phyloP scores from a whole-genome alignment of 2,329 filamentous ascomycete species.

The Aspergillus thermomutatus region DNA sequence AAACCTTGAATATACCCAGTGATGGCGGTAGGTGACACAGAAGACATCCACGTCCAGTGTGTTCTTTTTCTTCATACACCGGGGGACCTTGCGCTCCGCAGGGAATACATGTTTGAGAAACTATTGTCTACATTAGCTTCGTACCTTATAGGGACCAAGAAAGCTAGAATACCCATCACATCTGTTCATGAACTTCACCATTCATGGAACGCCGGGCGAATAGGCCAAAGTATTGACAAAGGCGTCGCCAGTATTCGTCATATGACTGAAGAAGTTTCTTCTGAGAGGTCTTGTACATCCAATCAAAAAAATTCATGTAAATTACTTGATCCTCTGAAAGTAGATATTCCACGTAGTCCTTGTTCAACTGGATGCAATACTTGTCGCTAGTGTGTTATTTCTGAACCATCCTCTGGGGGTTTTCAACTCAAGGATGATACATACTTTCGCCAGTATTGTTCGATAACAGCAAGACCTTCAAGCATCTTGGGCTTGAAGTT shows the following conservation, averaged over 20 bases:
- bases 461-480: conserved; percentile 19
- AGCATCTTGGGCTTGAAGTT: conserved; percentile 24
- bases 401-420: no score
- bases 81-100: conserved; percentile 13
- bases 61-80: conserved; percentile 21
- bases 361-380: conserved; percentile 13
- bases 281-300: conserved; percentile 11
- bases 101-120: conserved; percentile 17
- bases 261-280: conserved; percentile 14
- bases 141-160: no score
- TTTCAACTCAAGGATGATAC: no score
- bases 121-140: no score
- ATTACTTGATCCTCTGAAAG: conserved; percentile 13
- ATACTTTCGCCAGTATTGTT: no score
- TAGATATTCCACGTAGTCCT: conserved; percentile 14
- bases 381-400: background rate
- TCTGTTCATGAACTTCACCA: conserved; percentile 17
- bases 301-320: conserved; percentile 19
- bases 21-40: conserved; percentile 19
- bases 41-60: conserved; percentile 20
- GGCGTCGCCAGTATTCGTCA: conserved; percentile 13
- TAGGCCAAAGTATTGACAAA: conserved; percentile 10
- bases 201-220: no score
- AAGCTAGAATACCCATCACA: conserved; percentile 21
- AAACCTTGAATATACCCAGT: conserved; percentile 23